Base-by-base conservation (phyloP, 441 rosid species). In the Isatis lusitanica region DNA sequence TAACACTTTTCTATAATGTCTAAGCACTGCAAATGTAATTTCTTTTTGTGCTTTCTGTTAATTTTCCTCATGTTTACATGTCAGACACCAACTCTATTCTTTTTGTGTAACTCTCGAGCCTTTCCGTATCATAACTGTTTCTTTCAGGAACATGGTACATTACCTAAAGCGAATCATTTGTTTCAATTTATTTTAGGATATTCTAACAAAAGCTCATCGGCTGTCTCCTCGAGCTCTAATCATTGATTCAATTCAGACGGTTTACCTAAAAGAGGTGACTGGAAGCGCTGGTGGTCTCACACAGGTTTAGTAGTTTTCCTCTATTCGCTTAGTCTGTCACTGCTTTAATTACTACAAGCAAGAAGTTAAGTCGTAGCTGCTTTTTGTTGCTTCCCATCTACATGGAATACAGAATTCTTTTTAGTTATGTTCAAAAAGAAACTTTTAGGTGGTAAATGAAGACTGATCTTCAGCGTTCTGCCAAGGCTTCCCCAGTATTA, bases 211-310 rank as follows among this genome's bases (percentile, higher is more conserved):
- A 74, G 80, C 86, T 72, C 93, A 82, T 59, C 82, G 57, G 42
- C 85, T 89, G 31, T 88, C 86, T 50, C 97, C 98, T 12, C 82
- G 88, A 65, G 96, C 93, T 74, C 76, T 90, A 65, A 79, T 94
- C 68, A 75, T 92, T 57, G 98, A 94, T 83, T 90, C 99, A 60
- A 87, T 94, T 84, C 98, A 93, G 76, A 93, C 98, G 3, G 91
- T 86, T 66, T 93, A 88, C 85, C 77, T 94, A 60, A 82, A 81
- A 66, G 88, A 83, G 15, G 85, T 82, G 69, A 71, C 82, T 74
- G 96, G 92, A 78, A 84, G 91, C 71, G 90, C 98, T 52, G 93
- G 92, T 70, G 94, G 93, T 63, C 60, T 90, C 72, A 39, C 82
- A 24, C 98, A 92, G 96, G 98, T 94, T 78, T 35, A 64, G 38